These are phyloP conservation scores for Fusarium domesticum DNA, from an alignment of 2,329 filamentous ascomycete genomes.

Conservation along the genomic window DNA sequence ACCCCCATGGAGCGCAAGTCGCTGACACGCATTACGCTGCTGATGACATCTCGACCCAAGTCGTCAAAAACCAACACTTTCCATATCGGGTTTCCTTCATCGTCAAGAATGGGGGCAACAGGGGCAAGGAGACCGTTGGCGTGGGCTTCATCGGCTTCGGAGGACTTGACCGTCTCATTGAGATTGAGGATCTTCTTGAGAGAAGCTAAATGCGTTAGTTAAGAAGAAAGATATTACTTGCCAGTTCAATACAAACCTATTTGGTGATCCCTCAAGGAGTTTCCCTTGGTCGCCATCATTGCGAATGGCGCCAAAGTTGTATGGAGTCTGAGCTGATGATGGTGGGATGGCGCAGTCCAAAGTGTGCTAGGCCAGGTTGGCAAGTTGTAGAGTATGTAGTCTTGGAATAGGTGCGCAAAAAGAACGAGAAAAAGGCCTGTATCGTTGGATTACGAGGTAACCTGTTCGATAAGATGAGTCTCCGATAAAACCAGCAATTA, in stretches of 20 bases:
- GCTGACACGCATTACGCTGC: slow-evolving; percentile 89
- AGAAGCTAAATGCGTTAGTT: slow-evolving; percentile 56
- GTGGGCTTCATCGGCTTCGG: slow-evolving; percentile 60
- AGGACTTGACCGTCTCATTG: slow-evolving; percentile 67
- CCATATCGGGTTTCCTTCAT: slow-evolving; percentile 92
- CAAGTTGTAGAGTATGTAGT: too few relatives aligned
- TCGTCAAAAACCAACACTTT: slow-evolving; percentile 97
- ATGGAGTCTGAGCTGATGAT: slow-evolving; percentile 10
- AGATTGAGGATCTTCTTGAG: slow-evolving; percentile 95
- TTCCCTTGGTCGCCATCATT: slow-evolving; percentile 46
- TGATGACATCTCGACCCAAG: slow-evolving; percentile 88
- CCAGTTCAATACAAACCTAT: slow-evolving; percentile 36
- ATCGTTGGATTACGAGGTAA: too few relatives aligned
- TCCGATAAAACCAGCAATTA: slow-evolving; percentile 9
- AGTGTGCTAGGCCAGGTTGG: too few relatives aligned
- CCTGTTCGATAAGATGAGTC: slow-evolving; percentile 1
- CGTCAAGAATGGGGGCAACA: slow-evolving; percentile 75
- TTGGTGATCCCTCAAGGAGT: slow-evolving; percentile 50
- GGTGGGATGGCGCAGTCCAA: slow-evolving; percentile 25
- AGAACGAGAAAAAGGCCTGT: not conserved
- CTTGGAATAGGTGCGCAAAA: not conserved
- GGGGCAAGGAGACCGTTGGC: slow-evolving; percentile 64
- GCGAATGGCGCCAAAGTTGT: slow-evolving; percentile 23
- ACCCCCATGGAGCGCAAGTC: slow-evolving; percentile 93
- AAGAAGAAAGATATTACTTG: not conserved